Evolutionary conservation across 2,329 filamentous ascomycete species (phyloP).

Genomic region (Dendryphion nanum): DNA sequence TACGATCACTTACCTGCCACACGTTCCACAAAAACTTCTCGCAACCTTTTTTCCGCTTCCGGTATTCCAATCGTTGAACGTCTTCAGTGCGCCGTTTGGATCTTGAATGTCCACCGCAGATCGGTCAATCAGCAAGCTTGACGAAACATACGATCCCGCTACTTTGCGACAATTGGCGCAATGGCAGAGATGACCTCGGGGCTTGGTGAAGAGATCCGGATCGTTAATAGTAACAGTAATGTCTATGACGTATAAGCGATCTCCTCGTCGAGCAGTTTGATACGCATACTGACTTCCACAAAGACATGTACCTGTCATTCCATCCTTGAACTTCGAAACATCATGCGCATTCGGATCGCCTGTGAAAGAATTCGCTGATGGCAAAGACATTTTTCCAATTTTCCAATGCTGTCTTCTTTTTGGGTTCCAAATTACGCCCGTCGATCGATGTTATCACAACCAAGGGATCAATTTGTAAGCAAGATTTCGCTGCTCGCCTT

Average conservation of each 20-base stretch:
- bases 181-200: constrained; percentile 46
- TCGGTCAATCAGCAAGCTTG: constrained; percentile 43
- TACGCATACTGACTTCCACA: neutral
- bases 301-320: neutral
- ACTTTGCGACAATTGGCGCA: constrained; percentile 54
- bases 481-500: no score
- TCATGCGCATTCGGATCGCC: neutral
- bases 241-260: no score
- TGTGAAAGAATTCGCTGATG: neutral
- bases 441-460: no score
- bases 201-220: neutral
- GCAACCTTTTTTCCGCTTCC: constrained; percentile 47
- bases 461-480: no score
- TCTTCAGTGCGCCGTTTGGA: constrained; percentile 45
- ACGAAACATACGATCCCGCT: constrained; percentile 43
- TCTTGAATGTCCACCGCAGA: constrained; percentile 49
- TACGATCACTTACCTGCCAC: constrained; percentile 25
- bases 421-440: neutral
- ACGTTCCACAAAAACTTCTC: constrained; percentile 51
- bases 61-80: constrained; percentile 46
- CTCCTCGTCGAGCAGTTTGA: no score
- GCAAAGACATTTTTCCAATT: neutral
- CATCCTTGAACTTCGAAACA: neutral
- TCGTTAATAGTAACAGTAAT: neutral
- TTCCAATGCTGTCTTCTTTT: neutral